phyloP scores from a whole-genome alignment of 1,139 yeast species.

The Nadsonia commutata region DNA sequence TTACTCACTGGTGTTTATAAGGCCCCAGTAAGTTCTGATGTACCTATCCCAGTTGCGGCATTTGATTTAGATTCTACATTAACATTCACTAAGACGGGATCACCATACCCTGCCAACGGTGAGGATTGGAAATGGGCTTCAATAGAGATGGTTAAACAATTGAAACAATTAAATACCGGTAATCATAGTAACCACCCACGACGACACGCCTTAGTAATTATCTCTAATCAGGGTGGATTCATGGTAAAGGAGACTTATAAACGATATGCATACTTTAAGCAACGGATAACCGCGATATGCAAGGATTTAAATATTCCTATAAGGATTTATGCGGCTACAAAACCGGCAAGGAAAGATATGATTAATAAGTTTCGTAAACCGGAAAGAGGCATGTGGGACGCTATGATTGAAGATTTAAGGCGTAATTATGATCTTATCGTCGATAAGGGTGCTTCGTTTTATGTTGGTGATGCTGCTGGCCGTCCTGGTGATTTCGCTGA shows the following conservation, averaged over 20 bases:
- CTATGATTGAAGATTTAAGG: slow-evolving; percentile 29
- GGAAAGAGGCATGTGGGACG: slow-evolving; percentile 51
- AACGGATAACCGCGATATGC: slow-evolving; percentile 30
- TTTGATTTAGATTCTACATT: slow-evolving; percentile 70
- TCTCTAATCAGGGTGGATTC: slow-evolving; percentile 78
- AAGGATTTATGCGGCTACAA: slow-evolving; percentile 42
- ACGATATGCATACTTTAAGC: slow-evolving; percentile 34
- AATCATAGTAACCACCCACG: slow-evolving; percentile 1
- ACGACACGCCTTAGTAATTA: slow-evolving; percentile 40
- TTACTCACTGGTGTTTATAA: no score
- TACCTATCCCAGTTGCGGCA: slow-evolving; percentile 40
- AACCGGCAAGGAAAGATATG: slow-evolving; percentile 12
- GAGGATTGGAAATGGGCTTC: slow-evolving; percentile 54
- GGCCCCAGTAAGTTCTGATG: no score
- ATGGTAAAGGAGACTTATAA: slow-evolving; percentile 32
- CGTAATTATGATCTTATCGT: slow-evolving; percentile 15
- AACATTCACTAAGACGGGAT: slow-evolving; percentile 44
- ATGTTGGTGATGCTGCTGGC: slow-evolving; percentile 97
- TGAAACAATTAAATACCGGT: slow-evolving; percentile 5
- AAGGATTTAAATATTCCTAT: slow-evolving; percentile 23
- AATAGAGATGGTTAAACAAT: slow-evolving; percentile 15
- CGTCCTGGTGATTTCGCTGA: slow-evolving; percentile 62
- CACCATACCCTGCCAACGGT: slow-evolving; percentile 38
- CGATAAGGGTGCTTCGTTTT: slow-evolving; percentile 37
- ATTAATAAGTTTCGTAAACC: slow-evolving; percentile 54